phyloP scores from a whole-genome alignment of 192 early-diverging fungal genomes.

The Entomortierella chlamydospora region DNA sequence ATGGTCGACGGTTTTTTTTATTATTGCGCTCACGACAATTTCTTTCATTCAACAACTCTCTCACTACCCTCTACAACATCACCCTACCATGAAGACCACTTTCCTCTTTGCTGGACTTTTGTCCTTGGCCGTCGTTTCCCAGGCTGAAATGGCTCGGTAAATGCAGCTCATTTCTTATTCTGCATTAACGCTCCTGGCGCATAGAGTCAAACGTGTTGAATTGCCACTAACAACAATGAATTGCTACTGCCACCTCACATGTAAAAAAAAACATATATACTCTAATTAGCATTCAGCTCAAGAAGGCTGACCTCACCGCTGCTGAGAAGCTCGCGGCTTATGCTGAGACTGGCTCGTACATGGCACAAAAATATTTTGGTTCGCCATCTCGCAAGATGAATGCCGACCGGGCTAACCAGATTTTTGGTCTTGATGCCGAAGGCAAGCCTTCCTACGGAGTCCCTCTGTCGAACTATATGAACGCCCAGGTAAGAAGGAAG shows the following conservation, averaged over 20 bases:
- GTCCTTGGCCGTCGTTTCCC: conserved; percentile 39
- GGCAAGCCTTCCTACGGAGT: conserved; percentile 74
- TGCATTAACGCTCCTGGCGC: background rate
- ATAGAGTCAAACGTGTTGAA: too few relatives aligned
- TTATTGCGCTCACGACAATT: background rate
- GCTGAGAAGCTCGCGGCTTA: conserved; percentile 71
- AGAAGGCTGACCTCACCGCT: conserved; percentile 74
- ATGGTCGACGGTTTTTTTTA: background rate
- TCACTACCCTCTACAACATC: background rate
- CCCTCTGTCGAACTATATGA: conserved; percentile 92
- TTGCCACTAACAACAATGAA: too few relatives aligned
- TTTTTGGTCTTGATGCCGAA: conserved; percentile 63
- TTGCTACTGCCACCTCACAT: too few relatives aligned
- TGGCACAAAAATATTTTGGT: conserved; percentile 86
- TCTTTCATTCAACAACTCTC: background rate
- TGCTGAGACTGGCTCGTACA: conserved; percentile 70
- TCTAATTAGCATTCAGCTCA: conserved; percentile 63
- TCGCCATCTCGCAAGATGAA: conserved; percentile 51
- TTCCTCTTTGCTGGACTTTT: conserved; percentile 42
- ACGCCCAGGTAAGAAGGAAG: conserved; percentile 74
- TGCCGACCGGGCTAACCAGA: conserved; percentile 33
- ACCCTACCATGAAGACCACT: conserved; percentile 33
- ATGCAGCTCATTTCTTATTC: background rate
- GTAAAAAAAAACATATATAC: background rate
- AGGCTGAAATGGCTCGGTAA: conserved; percentile 49